Percentiles rank a stretch among this genome's conserved stretches.
Conservation (phyloP, 2,329 filamentous ascomycete genomes). For the Fusarium scirpi region DNA sequence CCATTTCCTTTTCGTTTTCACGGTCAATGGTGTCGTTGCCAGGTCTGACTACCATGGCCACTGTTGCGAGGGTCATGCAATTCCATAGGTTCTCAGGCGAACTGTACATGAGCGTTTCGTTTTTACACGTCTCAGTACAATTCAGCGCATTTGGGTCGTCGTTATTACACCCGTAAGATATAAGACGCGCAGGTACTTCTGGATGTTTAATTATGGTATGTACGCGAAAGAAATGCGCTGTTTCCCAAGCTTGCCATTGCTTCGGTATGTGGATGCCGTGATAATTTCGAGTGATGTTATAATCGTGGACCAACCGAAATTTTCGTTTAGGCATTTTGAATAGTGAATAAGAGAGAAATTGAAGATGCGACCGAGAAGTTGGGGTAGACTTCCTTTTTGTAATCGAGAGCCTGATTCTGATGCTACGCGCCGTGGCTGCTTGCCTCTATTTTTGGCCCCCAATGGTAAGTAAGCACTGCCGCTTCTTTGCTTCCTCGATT, state of each 20-base stretch:
- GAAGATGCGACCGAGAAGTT: neutral
- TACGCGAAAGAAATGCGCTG: neutral
- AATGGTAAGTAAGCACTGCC: neutral
- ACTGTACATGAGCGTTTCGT: neutral
- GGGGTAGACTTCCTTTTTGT: neutral
- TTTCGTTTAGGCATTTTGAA: neutral
- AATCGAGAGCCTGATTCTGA: neutral
- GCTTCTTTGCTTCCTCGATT: neutral
- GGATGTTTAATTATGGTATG: neutral
- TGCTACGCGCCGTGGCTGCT: neutral
- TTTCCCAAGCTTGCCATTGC: conserved; percentile 16
- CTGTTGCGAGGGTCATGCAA: neutral
- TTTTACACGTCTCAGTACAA: neutral
- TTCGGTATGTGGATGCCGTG: neutral
- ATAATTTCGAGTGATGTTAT: neutral
- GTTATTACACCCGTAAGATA: conserved; percentile 2
- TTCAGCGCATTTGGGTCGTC: neutral
- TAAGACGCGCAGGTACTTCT: neutral
- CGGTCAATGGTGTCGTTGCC: conserved; percentile 3
- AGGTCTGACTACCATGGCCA: neutral
- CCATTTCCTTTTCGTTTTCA: neutral
- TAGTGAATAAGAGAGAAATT: neutral
- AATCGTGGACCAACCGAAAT: neutral
- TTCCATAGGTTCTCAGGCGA: neutral
- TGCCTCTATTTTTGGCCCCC: neutral